A percentile compares a stretch with the other conserved stretches of the same genome.
Evolutionary conservation across 352 stramenopile species (phyloP).

Genomic region (Pseudoperonospora humuli): DNA sequence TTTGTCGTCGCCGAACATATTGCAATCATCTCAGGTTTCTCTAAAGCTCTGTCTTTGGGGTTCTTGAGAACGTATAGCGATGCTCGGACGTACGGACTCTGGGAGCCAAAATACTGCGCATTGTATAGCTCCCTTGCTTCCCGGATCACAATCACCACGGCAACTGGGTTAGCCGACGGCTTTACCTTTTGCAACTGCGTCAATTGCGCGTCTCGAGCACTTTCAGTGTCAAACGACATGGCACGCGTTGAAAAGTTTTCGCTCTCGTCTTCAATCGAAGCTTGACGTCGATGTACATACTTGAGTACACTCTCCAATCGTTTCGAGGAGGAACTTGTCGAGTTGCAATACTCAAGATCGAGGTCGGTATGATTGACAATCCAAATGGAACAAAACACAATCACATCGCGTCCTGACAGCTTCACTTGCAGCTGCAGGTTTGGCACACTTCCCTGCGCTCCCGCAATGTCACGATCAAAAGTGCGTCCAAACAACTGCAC

Average conservation of each 20-base stretch:
- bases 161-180: conserved; percentile 66
- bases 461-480: conserved; percentile 59
- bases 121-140: conserved; percentile 79
- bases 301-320: conserved; percentile 57
- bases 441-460: conserved; percentile 70
- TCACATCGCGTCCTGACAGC: conserved; percentile 61
- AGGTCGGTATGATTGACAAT: conserved; percentile 84
- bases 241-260: conserved; percentile 54
- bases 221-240: conserved; percentile 54
- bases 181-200: conserved; percentile 72
- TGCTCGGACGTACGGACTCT: conserved; percentile 78
- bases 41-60: conserved; percentile 60
- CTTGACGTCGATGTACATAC: conserved; percentile 62
- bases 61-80: conserved; percentile 83
- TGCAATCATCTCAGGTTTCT: conserved; percentile 70
- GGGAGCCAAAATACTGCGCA: conserved; percentile 76
- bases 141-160: conserved; percentile 72
- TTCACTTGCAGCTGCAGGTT: conserved; percentile 83
- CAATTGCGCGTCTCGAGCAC: conserved; percentile 37
- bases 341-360: conserved; percentile 82
- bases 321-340: conserved; percentile 63
- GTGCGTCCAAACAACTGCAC: conserved; percentile 57
- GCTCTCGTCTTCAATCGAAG: conserved; percentile 35
- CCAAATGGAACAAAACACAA: conserved; percentile 85
- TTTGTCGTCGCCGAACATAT: conserved; percentile 75